Evolutionary conservation across 305 asterid genomes (phyloP).

Genomic region (Stenogyne calaminthoides): DNA sequence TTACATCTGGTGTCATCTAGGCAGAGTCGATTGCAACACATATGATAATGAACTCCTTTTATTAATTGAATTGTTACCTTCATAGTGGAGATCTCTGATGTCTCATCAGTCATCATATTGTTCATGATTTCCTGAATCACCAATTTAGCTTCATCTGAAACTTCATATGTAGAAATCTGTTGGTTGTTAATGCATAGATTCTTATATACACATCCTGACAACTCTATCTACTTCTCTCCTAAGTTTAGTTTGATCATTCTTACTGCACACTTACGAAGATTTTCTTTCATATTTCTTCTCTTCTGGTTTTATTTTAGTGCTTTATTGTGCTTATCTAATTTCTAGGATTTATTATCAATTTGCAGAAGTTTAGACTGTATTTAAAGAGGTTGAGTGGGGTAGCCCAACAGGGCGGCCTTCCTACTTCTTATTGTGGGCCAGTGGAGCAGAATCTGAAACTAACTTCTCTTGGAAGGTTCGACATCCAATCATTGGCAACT

Average conservation of each 20-base stretch:
- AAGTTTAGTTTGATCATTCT: background rate
- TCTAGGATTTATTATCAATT: constrained; percentile 27
- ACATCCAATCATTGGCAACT: constrained; percentile 68
- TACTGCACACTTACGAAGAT: background rate
- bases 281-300: constrained; percentile 7
- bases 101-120: background rate
- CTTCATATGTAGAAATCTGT: background rate
- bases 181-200: background rate
- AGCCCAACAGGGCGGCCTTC: constrained; percentile 65
- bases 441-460: constrained; percentile 57
- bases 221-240: background rate
- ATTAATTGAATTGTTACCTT: background rate
- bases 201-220: background rate
- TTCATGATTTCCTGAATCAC: background rate
- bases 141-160: background rate
- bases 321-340: constrained; percentile 23
- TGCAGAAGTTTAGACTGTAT: constrained; percentile 83
- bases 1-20: background rate
- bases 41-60: background rate
- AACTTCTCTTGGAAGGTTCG: constrained; percentile 62
- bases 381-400: constrained; percentile 82
- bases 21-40: background rate
- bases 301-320: constrained; percentile 1
- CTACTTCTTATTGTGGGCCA: constrained; percentile 57
- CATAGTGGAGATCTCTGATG: background rate